These are phyloP conservation scores for Suhomyces bokatorum DNA, from an alignment of 1,139 yeast species.

Conservation along the genomic window DNA sequence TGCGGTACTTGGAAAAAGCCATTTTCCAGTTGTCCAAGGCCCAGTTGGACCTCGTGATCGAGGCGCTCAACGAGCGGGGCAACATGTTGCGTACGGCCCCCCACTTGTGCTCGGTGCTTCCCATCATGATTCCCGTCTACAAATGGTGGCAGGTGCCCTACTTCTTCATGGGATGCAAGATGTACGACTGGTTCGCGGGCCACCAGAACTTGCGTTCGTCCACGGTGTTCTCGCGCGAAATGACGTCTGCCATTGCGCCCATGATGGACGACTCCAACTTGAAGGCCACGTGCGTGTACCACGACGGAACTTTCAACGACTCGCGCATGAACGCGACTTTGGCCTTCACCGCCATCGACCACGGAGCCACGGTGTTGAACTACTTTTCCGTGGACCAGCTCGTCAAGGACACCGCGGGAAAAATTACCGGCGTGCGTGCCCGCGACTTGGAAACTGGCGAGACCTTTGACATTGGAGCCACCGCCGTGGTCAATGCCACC, in stretches of 20 bases:
- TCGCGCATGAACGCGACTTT: slow-evolving; percentile 86
- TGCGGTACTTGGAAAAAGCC: slow-evolving; percentile 92
- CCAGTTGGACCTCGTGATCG: slow-evolving; percentile 89
- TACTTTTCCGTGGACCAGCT: slow-evolving; percentile 80
- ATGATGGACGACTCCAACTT: slow-evolving; percentile 79
- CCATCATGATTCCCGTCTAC: slow-evolving; percentile 94
- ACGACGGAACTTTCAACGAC: slow-evolving; percentile 94
- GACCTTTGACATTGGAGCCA: slow-evolving; percentile 59
- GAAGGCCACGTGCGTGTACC: slow-evolving; percentile 91
- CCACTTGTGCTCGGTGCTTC: slow-evolving; percentile 81
- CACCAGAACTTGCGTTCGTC: slow-evolving; percentile 79
- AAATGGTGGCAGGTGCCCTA: slow-evolving; percentile 96
- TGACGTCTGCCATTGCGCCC: slow-evolving; percentile 79
- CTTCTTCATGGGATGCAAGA: slow-evolving; percentile 87
- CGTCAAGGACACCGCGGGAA: slow-evolving; percentile 58
- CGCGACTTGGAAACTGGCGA: slow-evolving; percentile 73
- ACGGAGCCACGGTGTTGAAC: slow-evolving; percentile 89
- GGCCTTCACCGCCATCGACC: slow-evolving; percentile 80
- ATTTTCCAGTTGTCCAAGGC: slow-evolving; percentile 87
- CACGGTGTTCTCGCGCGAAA: slow-evolving; percentile 66
- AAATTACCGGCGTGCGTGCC: slow-evolving; percentile 75
- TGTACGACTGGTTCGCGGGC: slow-evolving; percentile 94
- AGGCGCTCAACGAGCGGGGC: slow-evolving; percentile 90
- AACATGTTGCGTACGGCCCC: slow-evolving; percentile 92
- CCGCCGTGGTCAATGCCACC: slow-evolving; percentile 85